A percentile compares a stretch with the other conserved stretches of the same genome.
Evolutionary conservation across 352 stramenopile species (phyloP).

Genomic region (Phytopythium boreale): DNA sequence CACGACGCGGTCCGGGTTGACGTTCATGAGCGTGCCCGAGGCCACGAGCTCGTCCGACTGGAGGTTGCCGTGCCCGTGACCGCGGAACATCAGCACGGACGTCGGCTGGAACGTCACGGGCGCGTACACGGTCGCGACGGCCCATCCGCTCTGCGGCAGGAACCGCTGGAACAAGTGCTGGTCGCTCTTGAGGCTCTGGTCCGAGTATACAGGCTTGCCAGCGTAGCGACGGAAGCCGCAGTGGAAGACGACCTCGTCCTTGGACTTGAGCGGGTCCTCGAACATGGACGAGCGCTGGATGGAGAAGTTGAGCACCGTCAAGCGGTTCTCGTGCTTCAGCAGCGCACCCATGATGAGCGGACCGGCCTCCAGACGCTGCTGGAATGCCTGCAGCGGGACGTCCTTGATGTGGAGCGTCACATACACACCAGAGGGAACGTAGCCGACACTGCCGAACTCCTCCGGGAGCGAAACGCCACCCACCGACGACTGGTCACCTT

Average conservation of each 20-base stretch:
- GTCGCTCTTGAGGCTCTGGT: conserved; percentile 98
- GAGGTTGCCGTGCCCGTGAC: conserved; percentile 28
- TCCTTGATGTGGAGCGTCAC: conserved; percentile 87
- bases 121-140: conserved; percentile 87
- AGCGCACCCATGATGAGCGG: conserved; percentile 83
- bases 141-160: conserved; percentile 88
- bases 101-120: conserved; percentile 97
- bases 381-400: conserved; percentile 55
- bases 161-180: conserved; percentile 99
- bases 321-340: conserved; percentile 96
- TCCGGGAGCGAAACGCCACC: conserved; percentile 19
- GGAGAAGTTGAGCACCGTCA: conserved; percentile 98
- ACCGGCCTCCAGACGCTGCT: conserved; percentile 51
- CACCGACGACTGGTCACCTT: conserved; percentile 31
- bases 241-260: conserved; percentile 95
- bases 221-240: conserved; percentile 95
- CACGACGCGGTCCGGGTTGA: conserved; percentile 97
- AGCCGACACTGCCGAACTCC: conserved; percentile 75
- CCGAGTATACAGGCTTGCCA: conserved; percentile 93
- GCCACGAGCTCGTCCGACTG: conserved; percentile 84
- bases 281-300: conserved; percentile 82
- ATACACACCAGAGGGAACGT: conserved; percentile 92
- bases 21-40: conserved; percentile 92
- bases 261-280: conserved; percentile 93
- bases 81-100: conserved; percentile 94